phyloP scores from a whole-genome alignment of 148 eudicot species.

The Chenopodium berlandieri region DNA sequence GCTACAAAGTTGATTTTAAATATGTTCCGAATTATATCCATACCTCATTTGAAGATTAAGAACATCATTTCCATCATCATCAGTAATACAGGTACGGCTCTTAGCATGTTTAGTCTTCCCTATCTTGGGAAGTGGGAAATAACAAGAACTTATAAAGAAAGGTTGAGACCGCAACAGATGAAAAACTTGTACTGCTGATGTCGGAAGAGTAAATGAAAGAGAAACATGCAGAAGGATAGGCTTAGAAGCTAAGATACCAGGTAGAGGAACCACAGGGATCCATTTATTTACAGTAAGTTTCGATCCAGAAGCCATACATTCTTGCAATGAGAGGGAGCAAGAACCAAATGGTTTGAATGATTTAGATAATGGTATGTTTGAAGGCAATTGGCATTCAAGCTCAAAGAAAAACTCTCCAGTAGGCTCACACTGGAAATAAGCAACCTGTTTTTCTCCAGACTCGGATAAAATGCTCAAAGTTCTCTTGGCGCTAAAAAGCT shows the following conservation, averaged over 20 bases:
- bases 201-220: slow-evolving; percentile 68
- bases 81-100: slow-evolving; percentile 52
- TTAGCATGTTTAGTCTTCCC: slow-evolving; percentile 38
- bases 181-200: slow-evolving; percentile 51
- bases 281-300: slow-evolving; percentile 70
- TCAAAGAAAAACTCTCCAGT: slow-evolving; percentile 67
- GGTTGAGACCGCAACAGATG: slow-evolving; percentile 49
- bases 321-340: slow-evolving; percentile 57
- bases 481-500: slow-evolving; percentile 56
- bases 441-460: slow-evolving; percentile 73
- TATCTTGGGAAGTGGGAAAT: slow-evolving; percentile 47
- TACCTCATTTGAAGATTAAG: slow-evolving; percentile 89
- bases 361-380: slow-evolving; percentile 41
- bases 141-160: slow-evolving; percentile 52
- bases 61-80: slow-evolving; percentile 64
- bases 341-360: slow-evolving; percentile 58
- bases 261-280: slow-evolving; percentile 58
- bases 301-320: slow-evolving; percentile 43
- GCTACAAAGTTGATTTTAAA: background rate
- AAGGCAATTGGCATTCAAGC: slow-evolving; percentile 42
- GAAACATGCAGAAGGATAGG: slow-evolving; percentile 67
- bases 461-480: slow-evolving; percentile 60
- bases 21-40: background rate
- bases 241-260: slow-evolving; percentile 33
- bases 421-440: slow-evolving; percentile 78